Evolutionary conservation across 352 stramenopile species (phyloP), one percentile per base, ranked within the genome.

Genomic region (Phytopythium mirpurense): DNA sequence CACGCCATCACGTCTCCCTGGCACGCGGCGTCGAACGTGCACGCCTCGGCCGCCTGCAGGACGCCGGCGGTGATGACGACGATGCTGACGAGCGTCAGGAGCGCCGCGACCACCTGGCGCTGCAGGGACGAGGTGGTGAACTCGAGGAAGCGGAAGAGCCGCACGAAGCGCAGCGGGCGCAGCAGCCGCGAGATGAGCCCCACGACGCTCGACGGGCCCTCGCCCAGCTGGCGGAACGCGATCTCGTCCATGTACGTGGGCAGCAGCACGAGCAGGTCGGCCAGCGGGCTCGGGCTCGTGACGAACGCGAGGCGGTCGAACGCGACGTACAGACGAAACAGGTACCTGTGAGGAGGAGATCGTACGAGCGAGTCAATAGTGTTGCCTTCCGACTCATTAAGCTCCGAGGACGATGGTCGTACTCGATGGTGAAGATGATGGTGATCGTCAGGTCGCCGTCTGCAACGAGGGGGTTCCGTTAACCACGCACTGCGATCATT

Each of bases 41-140:
- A 92, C 32, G 83, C 65, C 31, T 92, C 82, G 26, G 83, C 67
- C 21, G 83, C 74, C 47, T 92, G 79, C 5, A 92, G 52, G 12
- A 88, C 64, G 9, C 82, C 79, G 9, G 82, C 72, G 0, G 81
- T 87, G 16, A 74, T 74, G 29, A 92, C 75, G 15, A 86, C 70
- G 32, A 92, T 92, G 12, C 62, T 86, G 3, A 89, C 64, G 18
- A 92, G 66, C 0, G 78, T 92, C 32, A 92, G 67, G 36, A 84
- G 58, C 5, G 70, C 74, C 2, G 82, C 74, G 36, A 73, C 56
- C 15, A 85, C 68, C 55, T 92, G 79, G 7, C 78, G 74, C 54
- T 92, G 74, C 3, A 92, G 60, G 0, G 81, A 90, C 9, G 82
- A 90, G 14, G 63, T 77, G 10, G 82, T 83, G 45, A 90, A 92